Evolutionary conservation across 2,329 filamentous ascomycete species (phyloP), one percentile per base, ranked within the genome.

Genomic region (Xylaria arbuscula): DNA sequence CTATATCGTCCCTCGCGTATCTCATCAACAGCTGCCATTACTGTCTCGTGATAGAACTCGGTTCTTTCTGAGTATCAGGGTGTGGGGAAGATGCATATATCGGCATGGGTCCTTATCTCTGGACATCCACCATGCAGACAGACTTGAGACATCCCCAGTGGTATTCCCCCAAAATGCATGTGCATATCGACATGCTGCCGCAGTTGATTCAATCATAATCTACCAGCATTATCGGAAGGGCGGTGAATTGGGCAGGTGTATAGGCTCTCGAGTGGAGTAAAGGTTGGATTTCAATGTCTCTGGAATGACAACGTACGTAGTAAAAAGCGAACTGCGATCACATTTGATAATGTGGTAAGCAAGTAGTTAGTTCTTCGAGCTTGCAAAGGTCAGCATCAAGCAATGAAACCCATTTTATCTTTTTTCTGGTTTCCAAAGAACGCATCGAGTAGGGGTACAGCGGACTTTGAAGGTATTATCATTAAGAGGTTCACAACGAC

Each of bases 101-200:
- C 17, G 55, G n/a, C 63, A 63, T 55, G 67, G 67, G 67, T 69
- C 57, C 67, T 69, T 69, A 66, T 69, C 67, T 66, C 42, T 55
- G n/a, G 62, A 58, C 11, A 38, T 56, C 58, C 36, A 17, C 34
- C 45, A n/a, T 38, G 47, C 59, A 62, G 38, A n/a, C 7, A 45
- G 53, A 65, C 63, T 58, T 58, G 36, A 38, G 53, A 55, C 22
- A 11, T 50, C 24, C 6, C 19, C 40, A 38, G 28, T 17, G 24
- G 40, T n/a, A 51, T 50, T 48, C 11, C 24, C 38, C 15, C 19
- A 15, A 32, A 11, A 24, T 22, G 34, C n/a, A 11, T 32, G n/a
- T n/a, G 38, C 22, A 13, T 32, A 32, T 28, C 55, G 7, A 32
- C 22, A 57, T 2, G 11, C 40, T n/a, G n/a, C 10, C n/a, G n/a